Conservation (phyloP, 2,329 filamentous ascomycete genomes). For the Arthrocladium fulminans region DNA sequence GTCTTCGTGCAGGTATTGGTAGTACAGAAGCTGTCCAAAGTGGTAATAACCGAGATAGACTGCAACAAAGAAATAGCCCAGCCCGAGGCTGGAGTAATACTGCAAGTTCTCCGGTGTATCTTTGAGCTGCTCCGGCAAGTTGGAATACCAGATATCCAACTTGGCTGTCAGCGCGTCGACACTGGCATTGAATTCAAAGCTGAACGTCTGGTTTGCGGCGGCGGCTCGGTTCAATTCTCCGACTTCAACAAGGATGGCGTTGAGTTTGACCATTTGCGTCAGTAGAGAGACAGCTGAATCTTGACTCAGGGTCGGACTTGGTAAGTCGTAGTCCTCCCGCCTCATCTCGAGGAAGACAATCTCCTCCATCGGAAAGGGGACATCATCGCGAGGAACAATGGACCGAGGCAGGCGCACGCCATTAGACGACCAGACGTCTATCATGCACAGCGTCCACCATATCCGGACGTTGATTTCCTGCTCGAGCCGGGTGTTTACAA, state of each 20-base stretch:
- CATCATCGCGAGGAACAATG: constrained; percentile 22
- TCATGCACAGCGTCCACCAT: constrained; percentile 37
- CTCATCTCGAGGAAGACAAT: constrained; percentile 25
- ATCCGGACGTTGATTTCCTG: constrained; percentile 31
- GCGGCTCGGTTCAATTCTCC: constrained; percentile 32
- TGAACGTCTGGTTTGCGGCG: constrained; percentile 23
- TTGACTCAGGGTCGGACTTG: constrained; percentile 9
- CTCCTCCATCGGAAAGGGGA: constrained; percentile 33
- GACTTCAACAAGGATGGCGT: constrained; percentile 33
- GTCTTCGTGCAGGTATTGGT: constrained; percentile 36
- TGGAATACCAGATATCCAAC: constrained; percentile 30
- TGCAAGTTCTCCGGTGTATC: constrained; percentile 35
- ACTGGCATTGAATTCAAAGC: constrained; percentile 13
- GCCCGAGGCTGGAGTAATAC: constrained; percentile 30
- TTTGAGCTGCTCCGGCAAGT: constrained; percentile 29
- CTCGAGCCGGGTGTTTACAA: constrained; percentile 25
- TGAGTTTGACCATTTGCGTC: constrained; percentile 34
- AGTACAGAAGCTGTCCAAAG: constrained; percentile 41
- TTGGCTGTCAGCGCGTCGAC: constrained; percentile 27
- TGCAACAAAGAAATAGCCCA: constrained; percentile 38
- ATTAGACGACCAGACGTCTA: constrained; percentile 34
- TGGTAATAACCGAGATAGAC: constrained; percentile 42
- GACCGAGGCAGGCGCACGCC: constrained; percentile 30
- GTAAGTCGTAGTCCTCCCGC: constrained; percentile 6
- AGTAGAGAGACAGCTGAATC: constrained; percentile 24